Evolutionary conservation across 495 filamentous ascomycete species (phyloP).

Genomic region (Haplographium delicatum): DNA sequence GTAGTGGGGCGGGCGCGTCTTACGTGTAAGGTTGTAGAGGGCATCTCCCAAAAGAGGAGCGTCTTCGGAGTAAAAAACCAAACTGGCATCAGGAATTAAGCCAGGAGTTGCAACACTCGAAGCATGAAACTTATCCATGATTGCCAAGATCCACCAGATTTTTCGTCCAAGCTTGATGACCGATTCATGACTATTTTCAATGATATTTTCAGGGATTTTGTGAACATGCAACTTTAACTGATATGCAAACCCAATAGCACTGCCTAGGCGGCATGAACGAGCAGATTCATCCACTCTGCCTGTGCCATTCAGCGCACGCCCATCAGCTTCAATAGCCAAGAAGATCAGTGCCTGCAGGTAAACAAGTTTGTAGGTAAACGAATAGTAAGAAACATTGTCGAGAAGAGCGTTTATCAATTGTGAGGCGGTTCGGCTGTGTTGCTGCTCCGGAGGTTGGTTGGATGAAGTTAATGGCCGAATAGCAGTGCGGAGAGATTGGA

Average conservation of each 20-base stretch:
- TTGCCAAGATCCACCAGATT: conserved; percentile 68
- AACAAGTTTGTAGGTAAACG: conserved; percentile 48
- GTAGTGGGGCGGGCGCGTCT: conserved; percentile 26
- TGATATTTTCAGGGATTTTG: conserved; percentile 23
- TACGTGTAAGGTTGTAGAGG: conserved; percentile 63
- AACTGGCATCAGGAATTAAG: conserved; percentile 54
- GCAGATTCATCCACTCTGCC: conserved; percentile 24
- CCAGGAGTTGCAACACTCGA: conserved; percentile 55
- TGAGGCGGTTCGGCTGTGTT: conserved; percentile 38
- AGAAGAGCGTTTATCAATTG: no score
- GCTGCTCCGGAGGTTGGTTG: conserved; percentile 30
- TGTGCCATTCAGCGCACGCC: conserved; percentile 27
- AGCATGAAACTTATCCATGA: conserved; percentile 73
- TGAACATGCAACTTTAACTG: conserved; percentile 48
- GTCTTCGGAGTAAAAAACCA: conserved; percentile 59
- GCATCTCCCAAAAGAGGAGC: conserved; percentile 58
- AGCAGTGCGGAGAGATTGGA: conserved; percentile 49
- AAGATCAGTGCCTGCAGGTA: conserved; percentile 60
- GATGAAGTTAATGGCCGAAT: conserved; percentile 3
- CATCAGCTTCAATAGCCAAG: conserved; percentile 54
- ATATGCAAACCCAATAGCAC: conserved; percentile 55
- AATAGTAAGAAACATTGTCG: no score
- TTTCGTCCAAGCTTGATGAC: conserved; percentile 65
- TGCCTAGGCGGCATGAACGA: conserved; percentile 42
- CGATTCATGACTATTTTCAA: conserved; percentile 55